These are phyloP conservation scores for Alopecurus myosuroides DNA, from an alignment of 176 grass and related monocot species.

Conservation along the genomic window DNA sequence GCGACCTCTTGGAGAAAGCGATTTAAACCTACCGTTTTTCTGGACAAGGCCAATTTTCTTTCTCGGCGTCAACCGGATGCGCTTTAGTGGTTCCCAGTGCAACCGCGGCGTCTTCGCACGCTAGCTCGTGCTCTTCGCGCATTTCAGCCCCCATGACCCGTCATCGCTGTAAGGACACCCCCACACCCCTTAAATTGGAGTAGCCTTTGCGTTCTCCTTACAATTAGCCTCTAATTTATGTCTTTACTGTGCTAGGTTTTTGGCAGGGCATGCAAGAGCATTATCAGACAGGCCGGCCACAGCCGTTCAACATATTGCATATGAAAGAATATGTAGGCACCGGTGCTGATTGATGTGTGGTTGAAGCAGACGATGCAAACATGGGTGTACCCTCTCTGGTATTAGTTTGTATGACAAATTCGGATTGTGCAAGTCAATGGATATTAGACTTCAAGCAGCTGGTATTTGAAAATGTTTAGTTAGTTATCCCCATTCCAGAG, in stretches of 20 bases:
- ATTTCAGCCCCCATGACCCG: constrained; percentile 67
- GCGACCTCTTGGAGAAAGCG: too few relatives aligned
- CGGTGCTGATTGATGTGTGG: constrained; percentile 40
- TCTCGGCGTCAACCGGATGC: constrained; percentile 65
- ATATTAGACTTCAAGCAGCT: constrained; percentile 84
- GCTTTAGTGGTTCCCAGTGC: constrained; percentile 52
- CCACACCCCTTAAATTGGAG: background rate
- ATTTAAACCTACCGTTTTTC: too few relatives aligned
- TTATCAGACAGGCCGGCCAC: constrained; percentile 39
- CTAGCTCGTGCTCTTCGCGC: constrained; percentile 60
- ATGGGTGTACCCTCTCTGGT: too few relatives aligned
- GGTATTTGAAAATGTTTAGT: constrained; percentile 76
- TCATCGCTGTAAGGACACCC: constrained; percentile 48
- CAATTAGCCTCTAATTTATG: background rate
- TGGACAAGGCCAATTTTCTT: constrained; percentile 21
- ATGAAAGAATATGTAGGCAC: constrained; percentile 34
- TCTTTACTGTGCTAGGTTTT: constrained; percentile 37
- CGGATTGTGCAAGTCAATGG: too few relatives aligned
- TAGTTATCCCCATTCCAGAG: constrained; percentile 75
- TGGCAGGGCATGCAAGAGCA: constrained; percentile 67
- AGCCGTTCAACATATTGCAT: constrained; percentile 69
- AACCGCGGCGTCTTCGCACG: constrained; percentile 56
- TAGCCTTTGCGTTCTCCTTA: background rate
- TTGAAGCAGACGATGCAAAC: background rate
- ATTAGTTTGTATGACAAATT: too few relatives aligned